Base-by-base conservation (phyloP, 179 eudicot species). In the Vitellaria paradoxa region DNA sequence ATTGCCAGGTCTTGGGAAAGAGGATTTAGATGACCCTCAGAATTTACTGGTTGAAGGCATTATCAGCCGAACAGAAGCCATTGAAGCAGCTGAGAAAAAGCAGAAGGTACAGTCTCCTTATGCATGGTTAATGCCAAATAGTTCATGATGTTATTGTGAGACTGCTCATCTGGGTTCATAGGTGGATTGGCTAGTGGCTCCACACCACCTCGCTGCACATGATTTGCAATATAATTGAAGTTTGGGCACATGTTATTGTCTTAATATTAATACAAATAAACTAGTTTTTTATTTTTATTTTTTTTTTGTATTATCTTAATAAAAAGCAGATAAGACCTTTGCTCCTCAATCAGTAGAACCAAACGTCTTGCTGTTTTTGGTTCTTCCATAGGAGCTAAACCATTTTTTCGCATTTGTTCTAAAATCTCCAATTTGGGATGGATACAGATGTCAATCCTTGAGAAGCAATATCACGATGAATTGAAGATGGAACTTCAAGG, bases 81-180 rank as follows among this genome's bases (percentile, higher is more conserved):
- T 83, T 67, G 97, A 96, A 87, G 96, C 93, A 26, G 92, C 92
- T 60, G 87, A 90, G 79, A 87, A 60, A 75, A 91, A 87, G 83
- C 69, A 72, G 78, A 87, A 91, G 98, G 99, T 91, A 88, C 20
- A 9, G 10, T 68, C 18, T 59, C 49, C 18, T 30, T 23, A 6
- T 45, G 20, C 50, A 56, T 71, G 21, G 46, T 26, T 46, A 74
- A 17, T 10, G 57, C 47, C 42, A 64, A 45, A 75, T 26, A 75
- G 37, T 17, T 40, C 52, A 45, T 45, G 14, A 2, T 7, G 55
- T 50, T 61, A 20, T 57, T 59, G 67, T 37, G 4, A 57, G 37
- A 17, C 21, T 4, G 15, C 37, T 53, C 14, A 66, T 52, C 10
- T 10, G 20, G 21, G 24, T 75, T 49, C 30, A 24, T 2, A 3